Evolutionary conservation across 139 green algal species (phyloP).

Genomic region (Coelastrella sp.): DNA sequence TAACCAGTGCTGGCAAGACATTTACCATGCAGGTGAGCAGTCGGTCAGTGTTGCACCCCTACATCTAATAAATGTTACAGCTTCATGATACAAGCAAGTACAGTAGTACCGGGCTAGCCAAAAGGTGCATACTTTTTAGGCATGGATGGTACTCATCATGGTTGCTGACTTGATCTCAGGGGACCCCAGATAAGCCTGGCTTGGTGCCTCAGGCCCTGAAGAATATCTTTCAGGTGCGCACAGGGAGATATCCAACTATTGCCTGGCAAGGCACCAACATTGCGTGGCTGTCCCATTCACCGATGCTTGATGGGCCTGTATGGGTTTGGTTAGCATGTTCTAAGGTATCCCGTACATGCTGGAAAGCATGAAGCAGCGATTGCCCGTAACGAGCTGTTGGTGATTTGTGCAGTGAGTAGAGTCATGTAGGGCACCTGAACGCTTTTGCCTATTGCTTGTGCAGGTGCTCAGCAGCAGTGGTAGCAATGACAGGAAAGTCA

Average conservation of each 20-base stretch:
- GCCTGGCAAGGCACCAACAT: too few relatives aligned
- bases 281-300: too few relatives aligned
- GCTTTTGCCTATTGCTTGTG: background rate
- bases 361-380: too few relatives aligned
- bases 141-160: too few relatives aligned
- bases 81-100: background rate
- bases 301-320: too few relatives aligned
- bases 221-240: constrained; percentile 68
- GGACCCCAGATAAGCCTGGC: constrained; percentile 65
- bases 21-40: constrained; percentile 74
- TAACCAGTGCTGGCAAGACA: constrained; percentile 86
- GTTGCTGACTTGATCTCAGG: constrained; percentile 41
- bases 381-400: too few relatives aligned
- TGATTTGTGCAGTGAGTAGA: too few relatives aligned
- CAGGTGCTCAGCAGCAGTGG: background rate
- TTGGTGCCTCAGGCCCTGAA: constrained; percentile 72
- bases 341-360: too few relatives aligned
- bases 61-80: background rate
- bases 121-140: background rate
- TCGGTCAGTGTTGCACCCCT: background rate
- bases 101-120: background rate
- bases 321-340: too few relatives aligned
- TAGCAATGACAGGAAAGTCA: constrained; percentile 32
- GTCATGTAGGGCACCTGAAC: too few relatives aligned
- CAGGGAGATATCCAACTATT: background rate